A percentile compares a stretch with the other conserved stretches of the same genome.
Evolutionary conservation across 108 stramenopile genomes (phyloP).

Genomic region (Nitzschia sp.): DNA sequence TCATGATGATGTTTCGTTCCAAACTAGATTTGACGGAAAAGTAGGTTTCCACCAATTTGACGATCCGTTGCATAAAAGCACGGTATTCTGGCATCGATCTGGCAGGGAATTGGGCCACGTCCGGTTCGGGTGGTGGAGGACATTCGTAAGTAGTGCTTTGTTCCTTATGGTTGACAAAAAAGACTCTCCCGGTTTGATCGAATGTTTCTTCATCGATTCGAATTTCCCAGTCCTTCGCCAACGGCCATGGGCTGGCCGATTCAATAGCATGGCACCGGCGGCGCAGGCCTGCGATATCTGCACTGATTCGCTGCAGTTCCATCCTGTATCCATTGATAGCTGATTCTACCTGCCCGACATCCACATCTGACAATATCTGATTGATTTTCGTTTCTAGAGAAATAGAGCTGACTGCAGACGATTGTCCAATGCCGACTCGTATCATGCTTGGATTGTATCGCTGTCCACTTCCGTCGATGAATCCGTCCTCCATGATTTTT

Average conservation of each 20-base stretch:
- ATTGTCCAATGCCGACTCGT: constrained; percentile 86
- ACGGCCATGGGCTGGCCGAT: constrained; percentile 62
- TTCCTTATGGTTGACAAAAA: constrained; percentile 89
- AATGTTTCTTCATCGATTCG: constrained; percentile 77
- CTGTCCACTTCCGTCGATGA: constrained; percentile 89
- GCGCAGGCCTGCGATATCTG: constrained; percentile 61
- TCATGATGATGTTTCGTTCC: constrained; percentile 63
- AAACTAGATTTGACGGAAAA: constrained; percentile 64
- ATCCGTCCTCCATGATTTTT: constrained; percentile 91
- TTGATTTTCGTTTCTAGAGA: constrained; percentile 79
- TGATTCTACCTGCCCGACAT: constrained; percentile 57
- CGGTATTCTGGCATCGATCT: constrained; percentile 84
- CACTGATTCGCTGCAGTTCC: constrained; percentile 58
- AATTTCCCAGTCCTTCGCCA: constrained; percentile 92
- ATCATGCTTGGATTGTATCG: constrained; percentile 93
- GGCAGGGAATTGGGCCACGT: constrained; percentile 55
- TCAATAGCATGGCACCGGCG: constrained; percentile 73
- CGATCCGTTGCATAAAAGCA: constrained; percentile 59
- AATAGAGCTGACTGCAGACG: constrained; percentile 64
- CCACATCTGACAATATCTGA: constrained; percentile 56
- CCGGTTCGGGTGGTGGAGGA: constrained; percentile 84
- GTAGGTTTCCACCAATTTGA: constrained; percentile 79
- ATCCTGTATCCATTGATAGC: constrained; percentile 70
- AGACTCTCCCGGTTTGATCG: constrained; percentile 52
- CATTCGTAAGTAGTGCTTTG: constrained; percentile 75